Evolutionary conservation across 129 eudicot species (phyloP).

Genomic region (Pseudognaphalium luteoalbum): DNA sequence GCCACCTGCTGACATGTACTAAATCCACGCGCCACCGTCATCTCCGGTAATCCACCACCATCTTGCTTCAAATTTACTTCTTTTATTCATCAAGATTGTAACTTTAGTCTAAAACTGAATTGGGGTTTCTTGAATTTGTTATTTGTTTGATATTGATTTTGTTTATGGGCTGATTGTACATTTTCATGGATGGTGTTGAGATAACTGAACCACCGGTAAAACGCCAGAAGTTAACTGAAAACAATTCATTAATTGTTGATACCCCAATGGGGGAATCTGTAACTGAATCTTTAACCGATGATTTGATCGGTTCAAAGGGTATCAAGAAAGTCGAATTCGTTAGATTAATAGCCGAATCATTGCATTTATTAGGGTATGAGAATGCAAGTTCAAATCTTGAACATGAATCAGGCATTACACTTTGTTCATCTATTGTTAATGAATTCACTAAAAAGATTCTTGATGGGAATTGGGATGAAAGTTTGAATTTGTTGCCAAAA

Average conservation of each 20-base stretch:
- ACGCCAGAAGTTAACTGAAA: conserved; percentile 49
- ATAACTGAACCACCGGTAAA: conserved; percentile 70
- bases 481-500: conserved; percentile 43
- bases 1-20: background rate
- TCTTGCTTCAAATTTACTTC: background rate
- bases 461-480: conserved; percentile 77
- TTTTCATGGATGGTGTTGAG: conserved; percentile 32
- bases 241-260: conserved; percentile 34
- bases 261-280: conserved; percentile 53
- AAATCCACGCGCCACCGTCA: conserved; percentile 19
- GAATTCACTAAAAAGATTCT: conserved; percentile 52
- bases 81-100: background rate
- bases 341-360: conserved; percentile 56
- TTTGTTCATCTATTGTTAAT: conserved; percentile 44
- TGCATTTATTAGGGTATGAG: conserved; percentile 65
- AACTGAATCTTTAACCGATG: conserved; percentile 43
- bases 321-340: conserved; percentile 64
- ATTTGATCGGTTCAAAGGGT: conserved; percentile 54
- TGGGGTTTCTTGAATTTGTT: conserved; percentile 1
- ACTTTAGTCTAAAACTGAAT: background rate
- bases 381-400: conserved; percentile 45
- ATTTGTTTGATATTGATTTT: conserved; percentile 52
- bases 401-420: conserved; percentile 64
- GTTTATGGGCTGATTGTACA: conserved; percentile 58
- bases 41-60: background rate